Percentiles rank a stretch among this genome's conserved stretches.
phyloP scores from a whole-genome alignment of 23 red algal genomes.

The Agarophyton chilense region DNA sequence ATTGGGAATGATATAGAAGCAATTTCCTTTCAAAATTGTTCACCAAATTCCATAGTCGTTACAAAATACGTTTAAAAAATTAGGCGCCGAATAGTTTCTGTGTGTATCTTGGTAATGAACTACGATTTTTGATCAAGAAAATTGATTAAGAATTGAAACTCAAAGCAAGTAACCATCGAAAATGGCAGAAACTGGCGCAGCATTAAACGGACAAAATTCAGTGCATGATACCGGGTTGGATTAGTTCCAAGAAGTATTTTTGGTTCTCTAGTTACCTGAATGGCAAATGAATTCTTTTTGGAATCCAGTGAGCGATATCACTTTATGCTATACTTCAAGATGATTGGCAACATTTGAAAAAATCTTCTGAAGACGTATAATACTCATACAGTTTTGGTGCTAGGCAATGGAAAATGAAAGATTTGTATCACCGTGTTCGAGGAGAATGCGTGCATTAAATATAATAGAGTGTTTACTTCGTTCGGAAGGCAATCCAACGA shows the following conservation, averaged over 20 bases:
- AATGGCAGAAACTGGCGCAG: neutral
- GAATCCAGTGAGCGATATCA: neutral
- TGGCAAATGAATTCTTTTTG: neutral
- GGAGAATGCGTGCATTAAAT: neutral
- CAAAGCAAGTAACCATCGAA: neutral
- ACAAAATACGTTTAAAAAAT: conserved; percentile 3
- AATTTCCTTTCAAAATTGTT: neutral
- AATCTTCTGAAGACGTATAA: neutral
- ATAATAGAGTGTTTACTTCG: neutral
- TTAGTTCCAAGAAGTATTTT: neutral
- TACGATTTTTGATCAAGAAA: no score
- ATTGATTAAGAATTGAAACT: no score
- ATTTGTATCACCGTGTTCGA: neutral
- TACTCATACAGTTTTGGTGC: neutral
- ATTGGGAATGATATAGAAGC: neutral
- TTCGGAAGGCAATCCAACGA: neutral
- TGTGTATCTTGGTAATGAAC: no score
- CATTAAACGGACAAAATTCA: neutral
- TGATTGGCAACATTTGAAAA: neutral
- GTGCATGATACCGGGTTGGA: neutral
- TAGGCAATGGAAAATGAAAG: neutral
- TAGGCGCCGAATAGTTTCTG: no score
- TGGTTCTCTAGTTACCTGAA: neutral
- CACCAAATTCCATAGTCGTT: neutral
- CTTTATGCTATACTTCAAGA: neutral